phyloP scores from a whole-genome alignment of 768 basidiomycete species.

The Epithele typhae region DNA sequence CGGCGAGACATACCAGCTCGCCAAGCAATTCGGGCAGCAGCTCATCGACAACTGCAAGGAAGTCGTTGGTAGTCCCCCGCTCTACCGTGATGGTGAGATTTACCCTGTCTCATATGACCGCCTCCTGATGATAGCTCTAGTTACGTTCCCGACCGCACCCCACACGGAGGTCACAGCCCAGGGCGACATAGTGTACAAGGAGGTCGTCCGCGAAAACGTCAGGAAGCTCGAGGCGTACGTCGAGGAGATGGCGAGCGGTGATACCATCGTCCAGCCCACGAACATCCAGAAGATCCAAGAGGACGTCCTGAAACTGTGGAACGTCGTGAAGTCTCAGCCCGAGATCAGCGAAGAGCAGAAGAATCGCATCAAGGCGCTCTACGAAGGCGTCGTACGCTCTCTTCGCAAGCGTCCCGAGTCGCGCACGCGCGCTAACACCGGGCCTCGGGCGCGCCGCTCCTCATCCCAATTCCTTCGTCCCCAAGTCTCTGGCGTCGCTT shows the following conservation, averaged over 20 bases:
- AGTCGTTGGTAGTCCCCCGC: conserved; percentile 75
- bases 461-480: conserved; percentile 98
- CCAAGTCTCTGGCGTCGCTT: conserved; percentile 63
- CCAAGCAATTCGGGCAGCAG: conserved; percentile 95
- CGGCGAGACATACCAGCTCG: conserved; percentile 92
- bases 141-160: conserved; percentile 98
- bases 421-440: conserved; percentile 40
- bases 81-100: conserved; percentile 88
- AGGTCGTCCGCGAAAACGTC: conserved; percentile 93
- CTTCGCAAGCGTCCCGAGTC: conserved; percentile 76
- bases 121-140: conserved; percentile 32
- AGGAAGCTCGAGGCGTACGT: conserved; percentile 98
- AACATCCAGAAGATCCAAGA: conserved; percentile 98
- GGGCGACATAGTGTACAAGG: conserved; percentile 93
- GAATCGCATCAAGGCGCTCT: conserved; percentile 89
- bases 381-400: conserved; percentile 94
- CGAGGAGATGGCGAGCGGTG: conserved; percentile 96
- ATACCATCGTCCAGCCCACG: conserved; percentile 74
- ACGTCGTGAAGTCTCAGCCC: conserved; percentile 93
- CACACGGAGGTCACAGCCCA: conserved; percentile 89
- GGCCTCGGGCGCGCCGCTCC: conserved; percentile 74
- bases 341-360: conserved; percentile 97
- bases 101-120: neutral
- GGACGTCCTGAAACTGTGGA: conserved; percentile 95
- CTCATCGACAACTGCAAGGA: conserved; percentile 91